Evolutionary conservation across 1,139 yeast species (phyloP), one percentile per base, ranked within the genome.

Genomic region (Zygosaccharomyces sapae): DNA sequence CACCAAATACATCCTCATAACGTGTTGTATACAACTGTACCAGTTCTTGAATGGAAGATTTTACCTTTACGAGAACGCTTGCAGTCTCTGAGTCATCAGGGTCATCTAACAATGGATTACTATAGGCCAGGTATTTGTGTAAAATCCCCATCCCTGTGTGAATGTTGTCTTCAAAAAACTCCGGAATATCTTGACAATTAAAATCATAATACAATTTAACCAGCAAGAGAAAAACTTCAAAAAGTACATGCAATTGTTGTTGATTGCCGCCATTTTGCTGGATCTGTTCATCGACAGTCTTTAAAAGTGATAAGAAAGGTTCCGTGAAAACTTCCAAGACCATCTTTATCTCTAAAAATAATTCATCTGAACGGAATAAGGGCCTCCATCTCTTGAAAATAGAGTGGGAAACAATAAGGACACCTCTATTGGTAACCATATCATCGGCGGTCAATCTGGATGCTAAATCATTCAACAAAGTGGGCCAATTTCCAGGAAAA

Each of bases 371-470:
- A 59, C 97, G 77, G 64, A 88, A 88, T 47, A 92, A 73, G 1
- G 97, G 96, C 62, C 98, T 77, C 99, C 99, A 94, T 69, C 95
- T 81, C 65, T 86, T 88, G 70, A 92, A 94, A 53, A 94, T 90
- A 0, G 97, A 86, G 66, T 94, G 98, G 6, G 97, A 95, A 16
- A 94, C 97, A 13, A 83, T 77, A 52, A 94, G 71, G 5, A 94
- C 92, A 45, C 97, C 96, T 58, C 83, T 86, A 65, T 89, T 89
- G 47, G 81, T 77, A 13, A 76, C 74, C 72, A 87, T 81, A 63
- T 89, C 90, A 13, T 75, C 77, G 5, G 65, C 57, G 1, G 69
- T 62, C 41, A 94, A 73, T 61, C 82, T 82, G 1, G 74, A 62
- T 0, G 89, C 87, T 52, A 94, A 73, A 49, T 82, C 84, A 54